phyloP scores from a whole-genome alignment of 495 filamentous ascomycete species.

The Penicillium ucsense region DNA sequence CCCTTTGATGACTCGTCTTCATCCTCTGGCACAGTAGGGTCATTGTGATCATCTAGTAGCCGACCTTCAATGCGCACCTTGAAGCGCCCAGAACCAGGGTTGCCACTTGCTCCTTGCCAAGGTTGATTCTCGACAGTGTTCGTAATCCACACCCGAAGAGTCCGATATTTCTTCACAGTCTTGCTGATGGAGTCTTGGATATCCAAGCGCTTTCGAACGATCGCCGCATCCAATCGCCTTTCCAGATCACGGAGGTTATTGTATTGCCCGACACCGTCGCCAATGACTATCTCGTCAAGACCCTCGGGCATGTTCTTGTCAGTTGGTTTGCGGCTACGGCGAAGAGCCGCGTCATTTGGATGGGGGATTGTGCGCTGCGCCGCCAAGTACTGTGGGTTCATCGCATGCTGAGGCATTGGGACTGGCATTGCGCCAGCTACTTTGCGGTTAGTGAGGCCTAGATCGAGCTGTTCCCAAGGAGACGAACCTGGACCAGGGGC shows the following conservation, averaged over 20 bases:
- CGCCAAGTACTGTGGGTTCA: conserved; percentile 34
- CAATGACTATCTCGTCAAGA: conserved; percentile 67
- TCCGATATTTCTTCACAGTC: conserved; percentile 72
- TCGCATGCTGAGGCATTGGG: conserved; percentile 29
- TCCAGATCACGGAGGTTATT: conserved; percentile 75
- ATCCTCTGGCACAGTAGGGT: conserved; percentile 35
- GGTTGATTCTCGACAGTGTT: conserved; percentile 93
- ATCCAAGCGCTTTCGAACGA: conserved; percentile 88
- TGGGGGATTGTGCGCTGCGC: conserved; percentile 32
- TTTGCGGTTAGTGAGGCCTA: conserved; percentile 8
- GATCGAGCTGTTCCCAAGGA: conserved; percentile 8
- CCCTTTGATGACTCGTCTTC: conserved; percentile 47
- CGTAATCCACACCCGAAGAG: conserved; percentile 86
- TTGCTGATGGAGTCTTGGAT: conserved; percentile 75
- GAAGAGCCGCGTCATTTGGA: conserved; percentile 48
- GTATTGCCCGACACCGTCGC: conserved; percentile 76
- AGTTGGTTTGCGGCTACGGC: conserved; percentile 76
- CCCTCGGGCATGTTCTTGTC: conserved; percentile 92
- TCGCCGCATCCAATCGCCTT: conserved; percentile 82
- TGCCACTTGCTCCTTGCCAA: conserved; percentile 56
- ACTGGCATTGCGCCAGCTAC: conserved; percentile 28
- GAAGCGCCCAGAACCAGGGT: conserved; percentile 52
- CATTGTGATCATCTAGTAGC: conserved; percentile 66
- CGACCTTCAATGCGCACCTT: conserved; percentile 88
- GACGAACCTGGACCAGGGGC: conserved; percentile 29